Conservation (phyloP, 2,329 filamentous ascomycete genomes). For the Sporothrix mexicana region DNA sequence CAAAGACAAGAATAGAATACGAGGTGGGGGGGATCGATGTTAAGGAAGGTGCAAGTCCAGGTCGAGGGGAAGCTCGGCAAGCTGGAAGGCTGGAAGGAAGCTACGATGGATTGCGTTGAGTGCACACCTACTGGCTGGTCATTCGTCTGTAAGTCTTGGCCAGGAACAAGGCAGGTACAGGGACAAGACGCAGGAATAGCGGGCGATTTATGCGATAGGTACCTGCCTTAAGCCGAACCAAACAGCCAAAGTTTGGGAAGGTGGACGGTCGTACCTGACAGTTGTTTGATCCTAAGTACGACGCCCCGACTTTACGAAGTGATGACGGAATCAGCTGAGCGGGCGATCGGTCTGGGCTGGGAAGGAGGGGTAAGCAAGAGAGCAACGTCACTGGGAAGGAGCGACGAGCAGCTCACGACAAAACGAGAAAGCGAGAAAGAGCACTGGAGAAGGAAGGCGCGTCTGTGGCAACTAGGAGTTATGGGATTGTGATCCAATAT, state of each 20-base stretch:
- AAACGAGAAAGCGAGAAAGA: background rate
- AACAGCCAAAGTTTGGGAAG: background rate
- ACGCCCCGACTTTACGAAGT: background rate
- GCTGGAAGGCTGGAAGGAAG: background rate
- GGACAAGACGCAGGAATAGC: background rate
- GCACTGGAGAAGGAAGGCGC: background rate
- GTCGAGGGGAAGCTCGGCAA: conserved; percentile 18
- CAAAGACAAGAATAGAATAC: conserved; percentile 7
- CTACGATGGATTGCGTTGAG: no score
- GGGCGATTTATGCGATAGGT: background rate
- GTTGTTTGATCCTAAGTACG: background rate
- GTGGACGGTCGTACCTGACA: background rate
- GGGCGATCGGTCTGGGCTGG: background rate
- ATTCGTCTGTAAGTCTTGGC: background rate
- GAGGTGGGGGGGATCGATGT: background rate
- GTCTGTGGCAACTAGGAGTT: background rate
- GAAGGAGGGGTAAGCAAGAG: background rate
- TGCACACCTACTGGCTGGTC: no score
- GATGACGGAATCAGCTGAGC: background rate
- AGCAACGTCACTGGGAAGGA: background rate
- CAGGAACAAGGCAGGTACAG: conserved; percentile 13
- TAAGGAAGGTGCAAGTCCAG: no score
- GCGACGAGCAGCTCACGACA: background rate
- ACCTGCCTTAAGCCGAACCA: conserved; percentile 20
- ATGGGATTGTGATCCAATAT: background rate